A percentile compares a stretch with the other conserved stretches of the same genome.
Conservation (phyloP, 192 early-diverging fungal genomes). For the Linnemannia elongata region DNA sequence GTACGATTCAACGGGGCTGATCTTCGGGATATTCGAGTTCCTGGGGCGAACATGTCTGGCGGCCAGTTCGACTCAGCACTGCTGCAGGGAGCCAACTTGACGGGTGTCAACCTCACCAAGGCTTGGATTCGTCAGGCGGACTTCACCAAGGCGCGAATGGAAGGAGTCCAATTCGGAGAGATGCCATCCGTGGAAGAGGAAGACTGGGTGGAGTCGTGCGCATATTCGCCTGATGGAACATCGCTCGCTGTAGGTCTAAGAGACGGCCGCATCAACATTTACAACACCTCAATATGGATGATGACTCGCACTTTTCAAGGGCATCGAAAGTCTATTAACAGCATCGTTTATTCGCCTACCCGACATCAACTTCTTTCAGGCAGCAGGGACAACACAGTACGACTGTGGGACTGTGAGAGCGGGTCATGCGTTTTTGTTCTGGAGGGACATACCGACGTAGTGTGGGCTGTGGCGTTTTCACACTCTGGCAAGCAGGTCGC, state of each 20-base stretch:
- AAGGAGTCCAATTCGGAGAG: conserved; percentile 9
- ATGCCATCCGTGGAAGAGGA: neutral
- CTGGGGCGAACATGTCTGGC: conserved; percentile 10
- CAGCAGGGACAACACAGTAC: neutral
- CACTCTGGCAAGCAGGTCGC: neutral
- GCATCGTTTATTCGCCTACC: neutral
- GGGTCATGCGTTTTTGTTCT: neutral
- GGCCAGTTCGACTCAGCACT: conserved; percentile 19
- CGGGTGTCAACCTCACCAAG: neutral
- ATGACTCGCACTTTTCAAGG: neutral
- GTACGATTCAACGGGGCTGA: conserved; percentile 11
- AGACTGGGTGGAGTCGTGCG: neutral
- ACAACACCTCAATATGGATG: neutral
- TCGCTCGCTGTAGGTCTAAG: neutral
- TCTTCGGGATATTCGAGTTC: conserved; percentile 12
- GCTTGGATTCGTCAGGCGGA: conserved; percentile 6
- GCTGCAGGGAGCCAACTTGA: conserved; percentile 1
- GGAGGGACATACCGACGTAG: neutral
- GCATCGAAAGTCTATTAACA: neutral
- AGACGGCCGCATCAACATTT: neutral
- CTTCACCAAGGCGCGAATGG: conserved; percentile 4
- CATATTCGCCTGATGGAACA: neutral
- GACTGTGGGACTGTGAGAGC: neutral
- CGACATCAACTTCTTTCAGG: neutral
- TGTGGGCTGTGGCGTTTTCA: neutral